Percentiles rank a stretch among this genome's conserved stretches.
These are phyloP conservation scores for Sugiyamaella castrensis DNA, from an alignment of 1,139 yeast species.

Conservation along the genomic window DNA sequence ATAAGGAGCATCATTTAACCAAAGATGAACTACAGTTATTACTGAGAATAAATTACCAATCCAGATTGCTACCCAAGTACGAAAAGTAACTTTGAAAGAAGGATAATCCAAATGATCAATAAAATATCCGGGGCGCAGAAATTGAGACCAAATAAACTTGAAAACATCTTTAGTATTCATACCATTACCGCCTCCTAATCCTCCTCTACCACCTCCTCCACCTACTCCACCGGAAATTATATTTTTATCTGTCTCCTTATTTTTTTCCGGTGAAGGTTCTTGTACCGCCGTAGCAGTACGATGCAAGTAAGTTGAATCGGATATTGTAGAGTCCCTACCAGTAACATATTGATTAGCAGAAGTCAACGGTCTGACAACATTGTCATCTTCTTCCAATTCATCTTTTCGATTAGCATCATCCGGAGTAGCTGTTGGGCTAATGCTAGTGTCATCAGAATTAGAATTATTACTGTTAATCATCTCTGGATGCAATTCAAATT, in stretches of 20 bases:
- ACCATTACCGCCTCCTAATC: too few species aligned
- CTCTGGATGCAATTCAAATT: too few species aligned
- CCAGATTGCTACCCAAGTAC: constrained; percentile 33
- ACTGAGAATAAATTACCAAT: constrained; percentile 24
- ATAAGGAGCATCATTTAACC: constrained; percentile 32
- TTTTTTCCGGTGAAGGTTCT: background rate
- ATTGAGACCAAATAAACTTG: too few species aligned
- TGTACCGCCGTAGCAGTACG: background rate
- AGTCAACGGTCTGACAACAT: background rate
- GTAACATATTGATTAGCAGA: background rate
- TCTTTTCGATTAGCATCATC: too few species aligned
- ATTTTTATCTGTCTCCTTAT: background rate
- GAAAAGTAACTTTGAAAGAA: constrained; percentile 27
- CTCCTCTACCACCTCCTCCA: too few species aligned
- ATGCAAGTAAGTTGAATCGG: background rate
- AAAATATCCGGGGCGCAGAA: constrained; percentile 28
- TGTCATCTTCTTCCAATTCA: background rate
- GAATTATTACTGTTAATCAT: too few species aligned
- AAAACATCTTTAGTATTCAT: too few species aligned
- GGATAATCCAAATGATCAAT: constrained; percentile 30
- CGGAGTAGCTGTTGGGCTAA: too few species aligned
- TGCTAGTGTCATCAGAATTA: too few species aligned
- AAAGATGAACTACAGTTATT: constrained; percentile 21
- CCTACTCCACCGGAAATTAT: too few species aligned
- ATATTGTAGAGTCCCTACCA: background rate